Percentiles rank a stretch among this genome's conserved stretches.
phyloP scores from a whole-genome alignment of 148 eudicot genomes.

The Silene latifolia region DNA sequence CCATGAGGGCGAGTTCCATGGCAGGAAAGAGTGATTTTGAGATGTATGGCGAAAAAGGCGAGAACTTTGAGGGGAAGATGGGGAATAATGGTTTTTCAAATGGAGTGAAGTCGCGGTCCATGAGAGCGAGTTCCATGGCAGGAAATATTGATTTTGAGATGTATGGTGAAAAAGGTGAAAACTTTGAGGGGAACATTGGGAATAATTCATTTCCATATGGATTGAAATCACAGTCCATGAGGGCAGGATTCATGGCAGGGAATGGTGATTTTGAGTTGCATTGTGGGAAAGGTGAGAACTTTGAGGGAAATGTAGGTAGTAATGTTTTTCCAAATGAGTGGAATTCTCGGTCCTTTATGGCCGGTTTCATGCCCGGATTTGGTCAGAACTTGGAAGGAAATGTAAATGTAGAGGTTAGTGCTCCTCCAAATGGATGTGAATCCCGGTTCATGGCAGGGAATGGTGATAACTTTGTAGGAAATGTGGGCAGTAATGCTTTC shows the following conservation, averaged over 20 bases:
- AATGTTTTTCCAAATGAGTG: conserved; percentile 22
- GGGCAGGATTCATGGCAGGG: conserved; percentile 13
- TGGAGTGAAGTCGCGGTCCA: conserved; percentile 11
- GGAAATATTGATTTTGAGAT: neutral
- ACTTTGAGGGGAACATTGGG: conserved; percentile 36
- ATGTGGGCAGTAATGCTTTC: neutral
- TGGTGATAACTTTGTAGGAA: conserved; percentile 14
- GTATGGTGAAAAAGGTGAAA: conserved; percentile 22
- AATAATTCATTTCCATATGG: conserved; percentile 17
- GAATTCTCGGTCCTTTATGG: conserved; percentile 9
- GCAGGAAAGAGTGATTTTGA: conserved; percentile 1
- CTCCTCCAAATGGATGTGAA: conserved; percentile 26
- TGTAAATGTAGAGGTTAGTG: conserved; percentile 22
- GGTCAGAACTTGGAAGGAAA: conserved; percentile 39
- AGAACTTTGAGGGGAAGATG: conserved; percentile 39
- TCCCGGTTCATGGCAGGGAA: conserved; percentile 24
- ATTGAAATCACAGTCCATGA: conserved; percentile 12
- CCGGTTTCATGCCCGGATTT: conserved; percentile 15
- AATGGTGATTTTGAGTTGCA: neutral
- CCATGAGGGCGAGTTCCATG: conserved; percentile 3
- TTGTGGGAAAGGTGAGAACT: conserved; percentile 18
- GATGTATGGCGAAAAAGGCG: conserved; percentile 16
- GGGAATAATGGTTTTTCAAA: neutral
- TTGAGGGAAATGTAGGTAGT: conserved; percentile 2
- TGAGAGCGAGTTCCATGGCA: conserved; percentile 10